A percentile compares a stretch with the other conserved stretches of the same genome.
These are phyloP conservation scores for Metschnikowia matae DNA, from an alignment of 805 yeast genomes.

Conservation along the genomic window DNA sequence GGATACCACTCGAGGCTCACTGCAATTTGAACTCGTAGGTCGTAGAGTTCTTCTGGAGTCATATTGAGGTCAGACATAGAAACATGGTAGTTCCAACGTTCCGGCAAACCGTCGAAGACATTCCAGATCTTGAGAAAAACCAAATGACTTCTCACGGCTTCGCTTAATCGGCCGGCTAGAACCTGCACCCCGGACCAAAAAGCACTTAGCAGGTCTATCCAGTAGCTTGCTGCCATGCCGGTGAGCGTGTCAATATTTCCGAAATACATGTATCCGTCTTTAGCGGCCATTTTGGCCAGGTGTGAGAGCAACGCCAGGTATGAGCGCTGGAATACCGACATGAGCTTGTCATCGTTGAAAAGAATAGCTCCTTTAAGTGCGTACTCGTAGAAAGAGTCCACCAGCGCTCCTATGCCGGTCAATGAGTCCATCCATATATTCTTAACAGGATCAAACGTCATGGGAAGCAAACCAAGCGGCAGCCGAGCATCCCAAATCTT, in stretches of 20 bases:
- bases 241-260: conserved; percentile 54
- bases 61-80: background rate
- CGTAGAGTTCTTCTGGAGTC: background rate
- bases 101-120: conserved; percentile 77
- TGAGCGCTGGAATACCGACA: conserved; percentile 48
- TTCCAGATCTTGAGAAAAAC: conserved; percentile 76
- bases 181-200: conserved; percentile 87
- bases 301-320: conserved; percentile 51
- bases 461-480: conserved; percentile 63
- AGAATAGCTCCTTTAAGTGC: conserved; percentile 73
- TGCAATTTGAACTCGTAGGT: conserved; percentile 14
- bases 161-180: conserved; percentile 65
- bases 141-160: conserved; percentile 59
- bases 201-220: conserved; percentile 87
- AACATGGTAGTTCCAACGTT: conserved; percentile 60
- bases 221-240: conserved; percentile 50
- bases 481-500: conserved; percentile 69
- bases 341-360: conserved; percentile 61
- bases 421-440: conserved; percentile 54
- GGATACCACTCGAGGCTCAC: conserved; percentile 86
- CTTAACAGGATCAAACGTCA: conserved; percentile 62
- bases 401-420: conserved; percentile 86
- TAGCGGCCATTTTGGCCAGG: conserved; percentile 27
- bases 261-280: conserved; percentile 33
- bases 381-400: conserved; percentile 88